Evolutionary conservation across 2,329 filamentous ascomycete genomes (phyloP).

Genomic region (Botryotinia globosa): DNA sequence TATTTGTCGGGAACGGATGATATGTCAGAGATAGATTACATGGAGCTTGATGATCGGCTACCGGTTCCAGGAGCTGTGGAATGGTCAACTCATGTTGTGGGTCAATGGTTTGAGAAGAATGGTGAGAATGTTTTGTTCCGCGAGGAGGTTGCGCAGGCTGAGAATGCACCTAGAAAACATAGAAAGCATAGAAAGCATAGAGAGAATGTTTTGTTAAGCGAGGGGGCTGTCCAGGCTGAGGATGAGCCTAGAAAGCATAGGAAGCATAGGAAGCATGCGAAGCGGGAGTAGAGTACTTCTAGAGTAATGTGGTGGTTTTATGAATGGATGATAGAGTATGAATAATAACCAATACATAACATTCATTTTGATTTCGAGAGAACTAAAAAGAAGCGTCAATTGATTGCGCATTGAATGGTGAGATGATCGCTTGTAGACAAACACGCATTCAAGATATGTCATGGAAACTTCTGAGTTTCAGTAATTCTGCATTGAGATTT

Average conservation of each 20-base stretch:
- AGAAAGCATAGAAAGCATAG: not conserved
- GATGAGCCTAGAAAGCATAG: not conserved
- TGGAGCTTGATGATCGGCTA: not conserved
- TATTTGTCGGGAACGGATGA: not conserved
- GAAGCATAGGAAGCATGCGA: not conserved
- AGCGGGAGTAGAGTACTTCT: not conserved
- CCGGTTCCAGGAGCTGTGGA: not conserved
- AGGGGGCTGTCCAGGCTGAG: not conserved
- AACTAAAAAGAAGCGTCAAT: not conserved
- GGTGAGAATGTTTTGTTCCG: not conserved
- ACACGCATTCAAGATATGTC: not conserved
- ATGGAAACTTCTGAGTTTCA: not conserved
- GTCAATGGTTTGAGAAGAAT: not conserved
- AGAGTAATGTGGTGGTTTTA: not conserved
- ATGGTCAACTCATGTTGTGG: not conserved
- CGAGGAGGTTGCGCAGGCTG: not conserved
- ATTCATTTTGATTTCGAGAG: not conserved
- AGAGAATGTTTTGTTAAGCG: not conserved
- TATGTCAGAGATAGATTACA: not conserved
- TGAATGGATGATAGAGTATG: not conserved
- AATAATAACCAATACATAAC: not conserved
- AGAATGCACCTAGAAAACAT: not conserved
- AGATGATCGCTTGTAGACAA: not conserved
- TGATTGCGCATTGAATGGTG: not conserved
- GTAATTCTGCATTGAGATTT: not conserved